Evolutionary conservation across 179 eudicot genomes (phyloP).

Genomic region (Camellia oleifera): DNA sequence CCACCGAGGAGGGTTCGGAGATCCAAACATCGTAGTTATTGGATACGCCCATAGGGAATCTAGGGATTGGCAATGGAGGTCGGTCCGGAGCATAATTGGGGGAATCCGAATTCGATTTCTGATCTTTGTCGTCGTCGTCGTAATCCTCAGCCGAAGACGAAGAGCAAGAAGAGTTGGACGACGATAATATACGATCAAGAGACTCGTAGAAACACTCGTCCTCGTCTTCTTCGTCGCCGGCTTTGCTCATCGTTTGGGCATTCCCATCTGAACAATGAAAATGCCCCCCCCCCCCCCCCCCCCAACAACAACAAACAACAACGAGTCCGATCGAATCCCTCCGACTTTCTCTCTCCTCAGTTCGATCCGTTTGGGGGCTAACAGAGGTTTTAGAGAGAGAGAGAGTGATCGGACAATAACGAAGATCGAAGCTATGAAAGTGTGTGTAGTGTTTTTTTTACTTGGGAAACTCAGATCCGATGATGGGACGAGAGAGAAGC

Average conservation of each 20-base stretch:
- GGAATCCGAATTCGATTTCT: constrained; percentile 7
- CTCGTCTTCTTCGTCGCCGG: constrained; percentile 36
- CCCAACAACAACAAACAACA: neutral
- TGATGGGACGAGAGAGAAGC: neutral
- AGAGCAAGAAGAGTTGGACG: constrained; percentile 46
- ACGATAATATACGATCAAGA: constrained; percentile 62
- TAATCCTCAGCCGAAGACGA: constrained; percentile 58
- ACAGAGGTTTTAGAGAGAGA: constrained; percentile 4
- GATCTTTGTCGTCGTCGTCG: constrained; percentile 39
- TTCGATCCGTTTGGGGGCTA: neutral
- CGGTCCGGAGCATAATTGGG: constrained; percentile 14
- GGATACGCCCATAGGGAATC: constrained; percentile 39
- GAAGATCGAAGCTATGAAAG: neutral
- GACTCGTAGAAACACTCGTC: constrained; percentile 69
- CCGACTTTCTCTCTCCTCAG: neutral
- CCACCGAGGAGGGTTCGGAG: constrained; percentile 62
- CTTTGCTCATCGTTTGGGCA: constrained; percentile 72
- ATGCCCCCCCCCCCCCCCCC: neutral
- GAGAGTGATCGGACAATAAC: constrained; percentile 14
- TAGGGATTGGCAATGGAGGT: constrained; percentile 16
- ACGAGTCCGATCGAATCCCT: neutral
- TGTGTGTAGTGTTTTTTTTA: neutral
- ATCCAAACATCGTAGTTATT: constrained; percentile 67
- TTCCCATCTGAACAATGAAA: constrained; percentile 40
- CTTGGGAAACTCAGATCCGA: constrained; percentile 21